These are phyloP conservation scores for Moesziomyces antarcticus DNA, from an alignment of 1,284 basidiomycete species.

Conservation along the genomic window DNA sequence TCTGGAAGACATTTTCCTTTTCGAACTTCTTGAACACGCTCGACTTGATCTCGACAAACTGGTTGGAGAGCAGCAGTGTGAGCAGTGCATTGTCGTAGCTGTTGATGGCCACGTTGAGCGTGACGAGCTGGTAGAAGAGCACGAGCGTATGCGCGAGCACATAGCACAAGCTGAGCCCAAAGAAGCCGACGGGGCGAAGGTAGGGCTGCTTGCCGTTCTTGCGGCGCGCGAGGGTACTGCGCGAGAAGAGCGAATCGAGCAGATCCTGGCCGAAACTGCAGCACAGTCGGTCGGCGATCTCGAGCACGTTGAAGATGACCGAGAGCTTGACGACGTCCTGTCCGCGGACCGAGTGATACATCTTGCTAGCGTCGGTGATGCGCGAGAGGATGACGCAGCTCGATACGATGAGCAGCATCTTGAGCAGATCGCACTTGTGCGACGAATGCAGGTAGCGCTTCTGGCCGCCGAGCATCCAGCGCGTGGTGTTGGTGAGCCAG, in stretches of 20 bases:
- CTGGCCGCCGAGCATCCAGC: constrained; percentile 50
- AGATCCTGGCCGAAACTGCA: constrained; percentile 98
- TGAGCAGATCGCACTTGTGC: constrained; percentile 89
- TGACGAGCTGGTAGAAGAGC: constrained; percentile 94
- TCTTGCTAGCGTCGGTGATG: constrained; percentile 94
- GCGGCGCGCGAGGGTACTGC: constrained; percentile 80
- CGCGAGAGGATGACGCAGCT: constrained; percentile 82
- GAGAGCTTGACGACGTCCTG: constrained; percentile 88
- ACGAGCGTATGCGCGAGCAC: constrained; percentile 85
- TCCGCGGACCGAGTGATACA: constrained; percentile 98
- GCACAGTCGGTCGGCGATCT: constrained; percentile 93
- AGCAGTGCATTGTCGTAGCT: constrained; percentile 96
- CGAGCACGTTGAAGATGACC: constrained; percentile 90
- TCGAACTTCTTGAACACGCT: constrained; percentile 99
- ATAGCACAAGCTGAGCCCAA: constrained; percentile 84
- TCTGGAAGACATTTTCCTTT: constrained; percentile 99
- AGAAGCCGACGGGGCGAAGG: constrained; percentile 84
- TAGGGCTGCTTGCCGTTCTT: constrained; percentile 69
- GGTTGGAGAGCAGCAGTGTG: constrained; percentile 94
- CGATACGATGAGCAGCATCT: constrained; percentile 79
- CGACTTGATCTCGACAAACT: constrained; percentile 99
- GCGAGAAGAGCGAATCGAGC: constrained; percentile 93
- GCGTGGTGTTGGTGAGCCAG: constrained; percentile 44
- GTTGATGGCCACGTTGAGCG: constrained; percentile 97
- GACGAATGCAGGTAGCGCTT: constrained; percentile 70